Evolutionary conservation across 106 monocot species (phyloP), one percentile per base, ranked within the genome.

Genomic region (Dendrobium nobile): DNA sequence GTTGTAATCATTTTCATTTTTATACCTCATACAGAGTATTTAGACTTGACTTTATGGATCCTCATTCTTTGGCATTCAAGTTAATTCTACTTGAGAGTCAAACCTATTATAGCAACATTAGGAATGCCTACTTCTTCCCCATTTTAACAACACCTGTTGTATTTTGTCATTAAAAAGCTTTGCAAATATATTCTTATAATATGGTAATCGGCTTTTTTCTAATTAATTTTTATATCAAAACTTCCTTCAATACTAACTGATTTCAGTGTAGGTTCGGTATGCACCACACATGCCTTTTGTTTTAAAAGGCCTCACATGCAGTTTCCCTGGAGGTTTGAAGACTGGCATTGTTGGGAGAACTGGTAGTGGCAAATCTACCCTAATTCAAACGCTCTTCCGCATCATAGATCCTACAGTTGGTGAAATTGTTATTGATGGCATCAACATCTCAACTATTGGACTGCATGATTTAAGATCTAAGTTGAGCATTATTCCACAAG

Each of bases 401-500:
- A 92, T 96, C 4, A 80, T 96, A 18, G 96, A 96, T 80, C 90
- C 93, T 48, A 85, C 88, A 0, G 81, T 80, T 48, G 93, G 96
- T 28, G 77, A 77, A 9, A 93, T 92, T 81, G n/a, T 81, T 26
- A 86, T 96, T 47, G 96, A 96, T 77, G 85, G 87, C 19, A 78
- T 88, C 41, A 82, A 96, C 76, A 92, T 96, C 61, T 88, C 77
- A 45, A 92, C 77, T 40, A 90, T 96, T 33, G 96, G 93, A 78
- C 82, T 96, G 75, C 93, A 93, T 86, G 93, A 93, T 83, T 73
- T 93, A 43, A 85, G 96, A 79, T 89, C 90, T 3, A 91, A 87
- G 80, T 81, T 96, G 26, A 93, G 96, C 85, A 96, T 96, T 48
- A 96, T 96, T 77, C 93, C 93, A 2, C 96, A 96, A 82, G 96